These are phyloP conservation scores for Striga hermonthica DNA, from an alignment of 305 asterid genomes.

Conservation along the genomic window DNA sequence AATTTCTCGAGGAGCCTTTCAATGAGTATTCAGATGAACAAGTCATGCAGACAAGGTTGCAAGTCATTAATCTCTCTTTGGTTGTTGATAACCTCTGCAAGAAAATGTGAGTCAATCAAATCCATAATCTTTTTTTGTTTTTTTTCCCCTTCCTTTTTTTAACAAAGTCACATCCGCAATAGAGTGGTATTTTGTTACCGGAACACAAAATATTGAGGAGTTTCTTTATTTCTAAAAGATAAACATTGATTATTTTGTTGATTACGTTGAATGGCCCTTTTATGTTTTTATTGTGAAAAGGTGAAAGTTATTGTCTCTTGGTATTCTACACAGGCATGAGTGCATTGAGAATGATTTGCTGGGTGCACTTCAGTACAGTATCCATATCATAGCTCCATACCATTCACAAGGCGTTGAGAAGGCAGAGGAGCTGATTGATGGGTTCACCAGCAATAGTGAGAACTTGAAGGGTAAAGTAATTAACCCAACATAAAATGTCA, in stretches of 20 bases:
- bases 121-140: neutral
- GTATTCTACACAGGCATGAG: conserved; percentile 80
- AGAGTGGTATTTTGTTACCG: neutral
- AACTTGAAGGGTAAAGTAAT: conserved; percentile 20
- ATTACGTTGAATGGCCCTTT: neutral
- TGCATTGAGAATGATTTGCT: conserved; percentile 86
- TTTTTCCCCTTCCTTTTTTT: neutral
- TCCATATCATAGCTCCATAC: conserved; percentile 79
- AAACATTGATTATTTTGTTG: neutral
- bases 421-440: conserved; percentile 65
- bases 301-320: conserved; percentile 6
- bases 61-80: conserved; percentile 63
- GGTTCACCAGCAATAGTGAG: conserved; percentile 36
- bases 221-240: neutral
- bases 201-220: too few relatives aligned
- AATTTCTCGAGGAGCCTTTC: conserved; percentile 78
- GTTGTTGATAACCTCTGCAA: conserved; percentile 72
- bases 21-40: conserved; percentile 49
- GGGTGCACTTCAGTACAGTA: conserved; percentile 68
- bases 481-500: too few relatives aligned
- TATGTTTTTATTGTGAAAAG: neutral
- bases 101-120: conserved; percentile 54
- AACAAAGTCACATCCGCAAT: neutral
- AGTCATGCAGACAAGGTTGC: conserved; percentile 62
- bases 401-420: conserved; percentile 82